Evolutionary conservation across 2,329 filamentous ascomycete species (phyloP), one percentile per base, ranked within the genome.

Genomic region (Botrytis medusae): DNA sequence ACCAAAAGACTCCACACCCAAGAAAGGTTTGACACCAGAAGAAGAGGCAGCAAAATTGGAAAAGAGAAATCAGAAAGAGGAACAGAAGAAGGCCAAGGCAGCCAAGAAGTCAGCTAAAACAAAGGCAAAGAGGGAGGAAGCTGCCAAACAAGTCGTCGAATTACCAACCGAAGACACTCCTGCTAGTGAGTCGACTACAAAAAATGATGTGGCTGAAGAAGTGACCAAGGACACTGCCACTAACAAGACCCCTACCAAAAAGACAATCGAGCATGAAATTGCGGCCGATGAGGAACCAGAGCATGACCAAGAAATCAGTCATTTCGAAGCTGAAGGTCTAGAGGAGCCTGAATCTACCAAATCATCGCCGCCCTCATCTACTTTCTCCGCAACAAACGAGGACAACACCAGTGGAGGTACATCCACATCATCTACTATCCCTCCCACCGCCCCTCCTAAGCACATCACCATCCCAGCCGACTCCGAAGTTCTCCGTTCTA

Each of bases 401-500:
- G 84, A 83, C 70, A 82, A 86, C 76, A 81, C 83, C 75, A 85
- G 84, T n/a, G 83, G 87, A 65, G 89, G 88, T 81, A 93, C 92
- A 44, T 94, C 92, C 29, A 87, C 90, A 72, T 92, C 91, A 72
- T 93, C 91, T 34, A 86, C 89, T 64, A 85, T 88, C 20, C 85
- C 90, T 10, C 85, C 87, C 8, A 86, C 87, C 48, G 87, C 89
- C 74, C 89, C 89, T 79, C 87, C 88, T 22, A 92, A 91, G 81
- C 87, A 89, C 76, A 87, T 90, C 80, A 90, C 90, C 79, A 83
- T 92, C 44, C 91, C 91, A 72, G 85, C 90, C 75, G 91, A 95
- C 80, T 91, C 91, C 60, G 90, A 93, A 74, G 89, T 91, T 40
- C 88, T 97, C 64, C 91, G 92, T 79, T 90, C 91, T 73, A 91